These are phyloP conservation scores for Mortierella sp. DNA, from an alignment of 371 early-diverging fungal genomes.

Conservation along the genomic window DNA sequence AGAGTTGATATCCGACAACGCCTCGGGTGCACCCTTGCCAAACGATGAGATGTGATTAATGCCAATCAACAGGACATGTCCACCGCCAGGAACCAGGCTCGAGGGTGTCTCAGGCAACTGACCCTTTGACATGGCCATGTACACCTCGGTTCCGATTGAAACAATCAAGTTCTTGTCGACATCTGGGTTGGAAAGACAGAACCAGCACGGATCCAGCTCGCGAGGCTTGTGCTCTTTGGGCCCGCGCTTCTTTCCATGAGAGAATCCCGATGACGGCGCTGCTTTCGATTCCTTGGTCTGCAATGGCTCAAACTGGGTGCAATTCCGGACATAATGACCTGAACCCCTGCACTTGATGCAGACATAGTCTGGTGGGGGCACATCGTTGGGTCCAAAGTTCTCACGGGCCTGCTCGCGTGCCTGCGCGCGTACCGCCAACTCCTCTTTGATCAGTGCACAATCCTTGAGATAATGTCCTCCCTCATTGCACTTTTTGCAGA, in stretches of 20 bases:
- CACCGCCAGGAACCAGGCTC: slow-evolving; percentile 70
- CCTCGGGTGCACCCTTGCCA: slow-evolving; percentile 60
- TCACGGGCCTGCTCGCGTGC: slow-evolving; percentile 15
- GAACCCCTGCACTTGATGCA: slow-evolving; percentile 70
- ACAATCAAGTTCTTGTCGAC: slow-evolving; percentile 86
- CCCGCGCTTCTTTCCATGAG: neutral
- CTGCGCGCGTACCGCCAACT: slow-evolving; percentile 12
- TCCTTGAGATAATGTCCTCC: slow-evolving; percentile 79
- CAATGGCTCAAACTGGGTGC: slow-evolving; percentile 58
- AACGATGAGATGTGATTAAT: slow-evolving; percentile 77
- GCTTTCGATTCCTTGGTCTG: neutral
- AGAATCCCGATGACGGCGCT: neutral
- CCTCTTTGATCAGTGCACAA: slow-evolving; percentile 64
- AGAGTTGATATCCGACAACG: slow-evolving; percentile 58
- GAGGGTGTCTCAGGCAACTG: slow-evolving; percentile 34
- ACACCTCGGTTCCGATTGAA: slow-evolving; percentile 79
- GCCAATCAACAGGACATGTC: slow-evolving; percentile 82
- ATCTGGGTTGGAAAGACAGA: slow-evolving; percentile 86
- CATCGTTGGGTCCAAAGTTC: neutral
- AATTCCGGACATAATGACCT: slow-evolving; percentile 76
- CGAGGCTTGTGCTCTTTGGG: neutral
- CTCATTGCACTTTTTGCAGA: slow-evolving; percentile 69
- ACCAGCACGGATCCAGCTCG: slow-evolving; percentile 82
- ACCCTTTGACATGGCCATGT: slow-evolving; percentile 85
- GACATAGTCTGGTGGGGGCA: slow-evolving; percentile 63